These are phyloP conservation scores for Pulveroboletus sp. DNA, from an alignment of 768 basidiomycete genomes.

Conservation along the genomic window DNA sequence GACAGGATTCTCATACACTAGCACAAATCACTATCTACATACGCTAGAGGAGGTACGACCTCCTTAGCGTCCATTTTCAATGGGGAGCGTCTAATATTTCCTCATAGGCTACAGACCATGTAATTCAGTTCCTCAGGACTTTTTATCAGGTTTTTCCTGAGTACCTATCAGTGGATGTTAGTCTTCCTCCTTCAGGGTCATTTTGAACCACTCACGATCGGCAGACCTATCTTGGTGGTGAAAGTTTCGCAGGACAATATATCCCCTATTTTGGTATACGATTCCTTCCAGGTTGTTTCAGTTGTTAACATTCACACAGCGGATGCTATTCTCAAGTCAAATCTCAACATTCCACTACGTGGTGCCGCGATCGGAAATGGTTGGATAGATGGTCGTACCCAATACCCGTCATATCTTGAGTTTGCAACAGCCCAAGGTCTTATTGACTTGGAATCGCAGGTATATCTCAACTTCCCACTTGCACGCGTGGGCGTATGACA, in stretches of 20 bases:
- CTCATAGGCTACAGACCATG: conserved; percentile 65
- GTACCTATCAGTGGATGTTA: conserved; percentile 72
- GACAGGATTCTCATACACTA: conserved; percentile 88
- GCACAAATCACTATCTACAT: conserved; percentile 81
- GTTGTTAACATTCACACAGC: conserved; percentile 42
- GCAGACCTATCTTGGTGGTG: conserved; percentile 93
- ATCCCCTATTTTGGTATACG: conserved; percentile 86
- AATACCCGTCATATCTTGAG: conserved; percentile 89
- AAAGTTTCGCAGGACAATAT: conserved; percentile 96
- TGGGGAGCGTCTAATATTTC: no score
- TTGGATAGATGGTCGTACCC: conserved; percentile 88
- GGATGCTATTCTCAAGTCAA: conserved; percentile 65
- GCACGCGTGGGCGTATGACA: conserved; percentile 1
- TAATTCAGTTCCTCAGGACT: conserved; percentile 80
- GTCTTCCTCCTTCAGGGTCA: conserved; percentile 29
- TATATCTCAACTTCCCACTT: conserved; percentile 30
- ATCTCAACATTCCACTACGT: conserved; percentile 57
- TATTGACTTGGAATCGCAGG: conserved; percentile 66
- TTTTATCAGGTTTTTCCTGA: conserved; percentile 94
- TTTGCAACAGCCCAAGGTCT: conserved; percentile 78
- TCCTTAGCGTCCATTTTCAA: no score
- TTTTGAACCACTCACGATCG: conserved; percentile 8
- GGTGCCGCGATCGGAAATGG: conserved; percentile 95
- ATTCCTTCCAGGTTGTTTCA: background rate
- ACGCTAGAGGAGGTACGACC: conserved; percentile 61